Evolutionary conservation across 2,329 filamentous ascomycete species (phyloP).

Genomic region (Parascedosporium putredinis): DNA sequence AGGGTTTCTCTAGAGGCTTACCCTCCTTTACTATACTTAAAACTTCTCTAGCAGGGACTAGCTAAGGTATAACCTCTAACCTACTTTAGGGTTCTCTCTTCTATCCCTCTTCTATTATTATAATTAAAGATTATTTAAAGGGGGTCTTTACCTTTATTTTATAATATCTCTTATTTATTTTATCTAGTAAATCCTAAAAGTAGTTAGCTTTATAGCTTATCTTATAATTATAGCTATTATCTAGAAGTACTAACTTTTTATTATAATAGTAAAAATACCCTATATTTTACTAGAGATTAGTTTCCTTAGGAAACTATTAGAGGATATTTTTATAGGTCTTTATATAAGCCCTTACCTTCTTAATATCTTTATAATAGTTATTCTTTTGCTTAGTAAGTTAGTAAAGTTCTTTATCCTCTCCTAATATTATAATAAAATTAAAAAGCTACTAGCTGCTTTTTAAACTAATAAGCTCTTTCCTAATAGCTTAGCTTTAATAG

Average conservation of each 20-base stretch:
- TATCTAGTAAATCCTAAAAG: background rate
- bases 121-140: background rate
- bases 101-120: background rate
- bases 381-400: background rate
- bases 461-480: background rate
- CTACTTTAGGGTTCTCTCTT: too few species aligned
- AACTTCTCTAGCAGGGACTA: too few species aligned
- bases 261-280: conserved; percentile 2
- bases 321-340: background rate
- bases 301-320: conserved; percentile 2
- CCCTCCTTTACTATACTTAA: too few species aligned
- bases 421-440: background rate
- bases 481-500: background rate
- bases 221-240: background rate
- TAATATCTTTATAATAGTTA: background rate
- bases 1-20: too few species aligned
- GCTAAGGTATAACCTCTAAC: too few species aligned
- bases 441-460: background rate
- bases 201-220: background rate
- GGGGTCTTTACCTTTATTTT: background rate
- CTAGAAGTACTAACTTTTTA: background rate
- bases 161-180: background rate
- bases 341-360: background rate
- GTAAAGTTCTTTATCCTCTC: background rate
- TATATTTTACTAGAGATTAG: background rate